Percentiles rank a stretch among this genome's conserved stretches.
phyloP scores from a whole-genome alignment of 345 rosid species.

The Camelina laxa region DNA sequence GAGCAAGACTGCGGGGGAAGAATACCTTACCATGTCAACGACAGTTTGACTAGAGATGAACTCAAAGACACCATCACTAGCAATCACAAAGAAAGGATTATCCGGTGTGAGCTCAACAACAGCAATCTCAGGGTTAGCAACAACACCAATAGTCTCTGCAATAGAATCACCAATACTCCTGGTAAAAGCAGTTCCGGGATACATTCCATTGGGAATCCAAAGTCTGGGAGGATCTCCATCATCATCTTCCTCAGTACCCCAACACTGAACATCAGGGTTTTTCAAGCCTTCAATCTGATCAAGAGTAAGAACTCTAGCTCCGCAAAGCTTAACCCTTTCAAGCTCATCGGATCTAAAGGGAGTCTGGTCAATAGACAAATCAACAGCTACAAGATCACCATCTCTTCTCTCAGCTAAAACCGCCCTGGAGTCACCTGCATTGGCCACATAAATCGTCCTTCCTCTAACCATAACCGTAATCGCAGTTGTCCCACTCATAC shows the following conservation, averaged over 20 bases:
- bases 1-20: conserved; percentile 39
- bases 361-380: conserved; percentile 92
- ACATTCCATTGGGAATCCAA: conserved; percentile 96
- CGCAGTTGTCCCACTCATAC: conserved; percentile 97
- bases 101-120: conserved; percentile 80
- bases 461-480: conserved; percentile 92
- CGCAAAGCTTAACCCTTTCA: conserved; percentile 86
- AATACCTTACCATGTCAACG: conserved; percentile 95
- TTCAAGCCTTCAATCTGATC: conserved; percentile 98
- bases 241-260: conserved; percentile 96
- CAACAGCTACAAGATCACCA: conserved; percentile 77
- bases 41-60: conserved; percentile 94
- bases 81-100: conserved; percentile 92
- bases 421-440: conserved; percentile 93
- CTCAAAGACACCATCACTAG: conserved; percentile 99
- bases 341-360: conserved; percentile 85
- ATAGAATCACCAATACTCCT: conserved; percentile 95
- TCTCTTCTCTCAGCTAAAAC: conserved; percentile 86
- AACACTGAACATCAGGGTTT: conserved; percentile 90
- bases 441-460: conserved; percentile 72
- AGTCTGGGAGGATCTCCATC: conserved; percentile 99
- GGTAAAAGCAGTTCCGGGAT: conserved; percentile 97
- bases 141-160: conserved; percentile 95
- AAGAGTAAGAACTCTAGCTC: conserved; percentile 92
- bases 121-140: conserved; percentile 92